Percentiles rank a stretch among this genome's conserved stretches.
Evolutionary conservation across 1,284 basidiomycete genomes (phyloP).

Genomic region (Termitomyces sp.): DNA sequence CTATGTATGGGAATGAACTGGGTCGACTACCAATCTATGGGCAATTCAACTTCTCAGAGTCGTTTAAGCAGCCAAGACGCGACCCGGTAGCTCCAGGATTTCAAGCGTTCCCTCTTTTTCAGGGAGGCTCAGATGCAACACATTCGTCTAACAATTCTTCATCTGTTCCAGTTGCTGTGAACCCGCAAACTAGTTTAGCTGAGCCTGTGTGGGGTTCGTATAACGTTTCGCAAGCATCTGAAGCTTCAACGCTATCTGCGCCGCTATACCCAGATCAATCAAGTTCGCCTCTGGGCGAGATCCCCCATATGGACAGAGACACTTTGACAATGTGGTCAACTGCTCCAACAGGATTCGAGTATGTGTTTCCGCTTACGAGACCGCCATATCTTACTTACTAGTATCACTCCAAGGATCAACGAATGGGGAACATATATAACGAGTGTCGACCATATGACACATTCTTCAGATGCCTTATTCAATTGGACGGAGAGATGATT

Average conservation of each 20-base stretch:
- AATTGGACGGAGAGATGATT: neutral
- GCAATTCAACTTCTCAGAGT: slow-evolving; percentile 33
- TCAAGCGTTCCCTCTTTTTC: neutral
- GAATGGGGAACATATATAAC: slow-evolving; percentile 37
- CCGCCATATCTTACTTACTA: slow-evolving; percentile 4
- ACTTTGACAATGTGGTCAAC: slow-evolving; percentile 42
- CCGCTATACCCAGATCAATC: neutral
- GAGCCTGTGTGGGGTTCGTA: slow-evolving; percentile 4
- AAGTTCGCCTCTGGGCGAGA: slow-evolving; percentile 4
- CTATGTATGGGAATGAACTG: slow-evolving; percentile 31
- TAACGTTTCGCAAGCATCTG: neutral
- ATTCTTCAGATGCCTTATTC: slow-evolving; percentile 10
- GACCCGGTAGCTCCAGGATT: neutral
- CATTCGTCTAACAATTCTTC: neutral
- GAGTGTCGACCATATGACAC: slow-evolving; percentile 31
- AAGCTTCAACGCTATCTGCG: neutral
- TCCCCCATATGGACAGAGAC: slow-evolving; percentile 30
- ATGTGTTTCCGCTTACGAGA: slow-evolving; percentile 18
- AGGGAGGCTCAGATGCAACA: neutral
- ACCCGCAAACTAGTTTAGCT: neutral
- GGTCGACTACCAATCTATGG: slow-evolving; percentile 34
- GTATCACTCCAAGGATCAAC: slow-evolving; percentile 23
- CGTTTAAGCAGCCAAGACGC: slow-evolving; percentile 15
- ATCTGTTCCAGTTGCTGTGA: neutral
- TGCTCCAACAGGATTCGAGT: slow-evolving; percentile 41